Percentiles rank a stretch among this genome's conserved stretches.
phyloP scores from a whole-genome alignment of 495 filamentous ascomycete genomes.

The Tuber umbilicatum region DNA sequence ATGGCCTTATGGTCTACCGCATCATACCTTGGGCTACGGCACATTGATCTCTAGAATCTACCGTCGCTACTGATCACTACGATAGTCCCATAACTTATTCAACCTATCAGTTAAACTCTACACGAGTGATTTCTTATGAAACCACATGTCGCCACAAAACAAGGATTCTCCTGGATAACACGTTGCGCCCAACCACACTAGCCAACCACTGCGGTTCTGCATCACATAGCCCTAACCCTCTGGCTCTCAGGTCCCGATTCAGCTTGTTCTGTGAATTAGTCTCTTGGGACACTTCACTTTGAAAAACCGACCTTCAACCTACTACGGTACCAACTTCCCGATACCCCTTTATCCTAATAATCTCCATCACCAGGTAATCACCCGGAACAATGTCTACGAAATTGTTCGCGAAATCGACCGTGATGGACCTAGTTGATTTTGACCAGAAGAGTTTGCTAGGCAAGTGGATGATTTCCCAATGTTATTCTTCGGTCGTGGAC shows the following conservation, averaged over 20 bases:
- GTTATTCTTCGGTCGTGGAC: conserved; percentile 7
- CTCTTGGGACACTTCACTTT: neutral
- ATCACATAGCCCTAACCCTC: neutral
- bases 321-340: neutral
- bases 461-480: conserved; percentile 44
- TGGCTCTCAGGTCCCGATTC: neutral
- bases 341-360: neutral
- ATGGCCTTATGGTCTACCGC: neutral
- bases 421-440: conserved; percentile 54
- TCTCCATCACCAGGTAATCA: neutral
- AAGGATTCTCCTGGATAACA: neutral
- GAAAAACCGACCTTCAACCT: neutral
- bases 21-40: neutral
- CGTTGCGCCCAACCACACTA: neutral
- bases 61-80: neutral
- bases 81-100: neutral
- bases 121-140: neutral
- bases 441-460: conserved; percentile 58
- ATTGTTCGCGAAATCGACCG: conserved; percentile 32
- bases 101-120: neutral
- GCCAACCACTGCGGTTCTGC: neutral
- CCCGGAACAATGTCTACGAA: conserved; percentile 26
- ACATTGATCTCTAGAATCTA: no score
- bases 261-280: neutral
- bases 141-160: neutral